Base-by-base conservation (phyloP, 306 rosid genomes). In the Prunus padus region DNA sequence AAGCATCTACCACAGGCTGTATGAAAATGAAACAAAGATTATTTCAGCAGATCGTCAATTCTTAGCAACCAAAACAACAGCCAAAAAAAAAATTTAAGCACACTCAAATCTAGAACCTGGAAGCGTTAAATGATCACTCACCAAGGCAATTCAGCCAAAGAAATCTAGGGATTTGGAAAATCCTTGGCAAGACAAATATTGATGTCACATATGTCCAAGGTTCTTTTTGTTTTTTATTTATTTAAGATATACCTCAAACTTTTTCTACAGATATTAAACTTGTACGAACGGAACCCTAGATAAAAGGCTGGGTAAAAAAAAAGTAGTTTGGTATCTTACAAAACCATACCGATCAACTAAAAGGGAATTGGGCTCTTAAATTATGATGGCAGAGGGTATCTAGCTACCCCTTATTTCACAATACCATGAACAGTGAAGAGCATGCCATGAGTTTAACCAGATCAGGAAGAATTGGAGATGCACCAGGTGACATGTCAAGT, bases 1-100 rank as follows among this genome's bases (percentile, higher is more conserved):
- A 96, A 73, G 99, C 99, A 87, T 96, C 99, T 52, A 96, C 98
- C 68, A 96, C 99, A 44, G 99, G 99, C 99, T 92, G 86, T 71
- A 72, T 19, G 55, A 71, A 56, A 30, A 68, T 25, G 67, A 11
- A 88, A 67, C 10, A 79, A 79, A 25, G 56, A 65, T 9, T 9
- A 23, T 37, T 13, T 74, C 26, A 68, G 75, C 69, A 65, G 45
- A 69, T 61, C 28, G 13, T 12, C 64, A 66, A 33, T 26, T 22
- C 15, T 2, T 11, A 65, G 20, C 46, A 66, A 65, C 56, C 28
- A 68, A 68, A 60, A 10, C 37, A 73, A 85, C 66, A 69, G 62
- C 45, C 56, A 67, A 69, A 22, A 60, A 45, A 61, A 33, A 49
- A 16, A 51, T 2, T 11, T 67, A 67, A 3, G 70, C 18, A 72